These are phyloP conservation scores for Allium sativum DNA, from an alignment of 106 monocot species.

Conservation along the genomic window DNA sequence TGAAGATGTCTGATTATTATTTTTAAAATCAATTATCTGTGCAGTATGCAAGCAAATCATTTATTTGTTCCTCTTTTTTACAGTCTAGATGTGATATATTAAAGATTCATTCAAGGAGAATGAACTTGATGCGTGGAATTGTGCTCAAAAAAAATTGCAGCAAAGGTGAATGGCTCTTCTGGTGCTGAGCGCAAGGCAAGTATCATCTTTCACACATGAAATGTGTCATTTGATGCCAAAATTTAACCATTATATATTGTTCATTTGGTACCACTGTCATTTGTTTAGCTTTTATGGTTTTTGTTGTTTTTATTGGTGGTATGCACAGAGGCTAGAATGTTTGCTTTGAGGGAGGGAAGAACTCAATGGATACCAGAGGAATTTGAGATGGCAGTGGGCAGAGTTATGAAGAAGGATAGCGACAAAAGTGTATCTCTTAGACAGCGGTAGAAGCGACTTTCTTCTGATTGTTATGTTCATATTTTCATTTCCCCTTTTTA, in stretches of 20 bases:
- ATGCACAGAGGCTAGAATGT: conserved; percentile 98
- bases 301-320: conserved; percentile 11
- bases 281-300: not conserved
- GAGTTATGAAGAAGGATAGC: conserved; percentile 99
- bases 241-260: too few species aligned
- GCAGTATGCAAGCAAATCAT: not conserved
- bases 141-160: conserved; percentile 95
- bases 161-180: conserved; percentile 93
- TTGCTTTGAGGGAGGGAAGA: conserved; percentile 91
- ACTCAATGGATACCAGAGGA: conserved; percentile 94
- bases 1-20: conserved; percentile 42
- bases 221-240: too few species aligned
- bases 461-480: not conserved
- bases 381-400: conserved; percentile 97
- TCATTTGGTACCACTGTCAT: not conserved
- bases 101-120: conserved; percentile 96
- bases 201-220: not conserved
- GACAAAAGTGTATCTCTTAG: conserved; percentile 95
- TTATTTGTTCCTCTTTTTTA: not conserved
- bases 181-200: conserved; percentile 92
- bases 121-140: conserved; percentile 98
- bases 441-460: conserved; percentile 72
- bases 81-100: conserved; percentile 91
- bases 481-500: too few species aligned
- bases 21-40: not conserved